Evolutionary conservation across 2,329 filamentous ascomycete species (phyloP), one percentile per base, ranked within the genome.

Genomic region (Ampelomyces quisqualis): DNA sequence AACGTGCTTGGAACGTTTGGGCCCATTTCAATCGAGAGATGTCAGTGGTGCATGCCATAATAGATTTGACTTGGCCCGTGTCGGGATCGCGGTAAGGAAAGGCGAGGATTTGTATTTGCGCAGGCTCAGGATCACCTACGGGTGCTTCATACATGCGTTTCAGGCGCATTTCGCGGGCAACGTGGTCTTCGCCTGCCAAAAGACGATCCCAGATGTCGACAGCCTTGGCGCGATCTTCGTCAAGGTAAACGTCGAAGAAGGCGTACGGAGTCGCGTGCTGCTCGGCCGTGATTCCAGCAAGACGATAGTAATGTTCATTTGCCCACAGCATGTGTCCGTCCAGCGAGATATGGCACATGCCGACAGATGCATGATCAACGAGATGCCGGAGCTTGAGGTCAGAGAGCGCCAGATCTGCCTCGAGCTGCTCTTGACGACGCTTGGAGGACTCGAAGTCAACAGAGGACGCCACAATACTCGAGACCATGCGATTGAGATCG

Each of bases 21-120:
- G 67, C 63, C 63, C 67, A 69, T 40, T 70, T 70, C 20, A 70
- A 56, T 14, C 56, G 54, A 14, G 57, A 62, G 10, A 71, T 71
- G 30, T 71, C 69, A 1, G 68, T 68, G 2, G 67, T 61, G 28
- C 62, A 67, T 13, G 66, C 68, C 54, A 69, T 67, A 22, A 70
- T 58, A 5, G 59, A 62, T 20, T 55, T 60, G 2, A 66, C 53
- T 8, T 48, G 45, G 7, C 59, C 63, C 26, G 54, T 52, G 28
- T 61, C 60, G 22, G 38, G 18, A 26, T 59, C 53, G 18, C 62
- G 54, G 31, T 67, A 67, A 1, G 64, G 62, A 32, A 68, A 66
- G 2, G 63, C 63, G 13, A 65, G 47, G n/a, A 65, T 38, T 26
- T 64, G 61, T 10, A 67, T 48, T 10, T 65, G 55, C 3, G 61